Conservation (phyloP, 352 stramenopile species). For the Phytopythium vexans region DNA sequence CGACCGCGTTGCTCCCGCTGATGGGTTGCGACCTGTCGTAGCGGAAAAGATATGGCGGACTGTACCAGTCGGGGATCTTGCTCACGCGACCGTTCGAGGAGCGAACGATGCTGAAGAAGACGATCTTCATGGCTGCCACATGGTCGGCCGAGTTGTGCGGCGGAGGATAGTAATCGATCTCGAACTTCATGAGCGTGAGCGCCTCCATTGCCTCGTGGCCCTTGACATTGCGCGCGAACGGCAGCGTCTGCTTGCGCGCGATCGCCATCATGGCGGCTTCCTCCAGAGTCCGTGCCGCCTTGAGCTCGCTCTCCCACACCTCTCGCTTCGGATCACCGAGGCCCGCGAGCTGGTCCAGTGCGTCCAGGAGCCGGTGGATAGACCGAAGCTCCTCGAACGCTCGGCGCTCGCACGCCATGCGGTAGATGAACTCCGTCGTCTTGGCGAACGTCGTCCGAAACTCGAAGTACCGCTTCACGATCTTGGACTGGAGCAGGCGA, state of each 20-base stretch:
- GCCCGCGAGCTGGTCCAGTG: conserved; percentile 2
- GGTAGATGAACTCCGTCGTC: conserved; percentile 14
- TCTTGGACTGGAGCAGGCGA: too few species aligned
- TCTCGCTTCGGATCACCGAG: neutral
- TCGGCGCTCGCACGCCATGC: conserved; percentile 17
- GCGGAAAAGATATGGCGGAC: conserved; percentile 15
- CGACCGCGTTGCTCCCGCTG: conserved; percentile 8
- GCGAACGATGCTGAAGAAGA: conserved; percentile 27
- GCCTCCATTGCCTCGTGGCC: conserved; percentile 31
- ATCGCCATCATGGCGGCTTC: conserved; percentile 8
- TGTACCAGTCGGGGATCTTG: conserved; percentile 28
- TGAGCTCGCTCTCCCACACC: conserved; percentile 9
- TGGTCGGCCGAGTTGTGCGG: conserved; percentile 16
- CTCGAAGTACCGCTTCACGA: neutral
- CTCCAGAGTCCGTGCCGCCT: conserved; percentile 7
- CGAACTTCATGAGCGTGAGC: conserved; percentile 29
- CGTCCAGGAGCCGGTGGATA: conserved; percentile 6
- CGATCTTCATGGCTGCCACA: conserved; percentile 28
- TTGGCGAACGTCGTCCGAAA: conserved; percentile 16
- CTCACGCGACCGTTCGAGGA: conserved; percentile 26
- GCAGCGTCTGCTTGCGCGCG: conserved; percentile 23
- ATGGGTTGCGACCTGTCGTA: conserved; percentile 11
- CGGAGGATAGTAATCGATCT: conserved; percentile 25
- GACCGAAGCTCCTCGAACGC: conserved; percentile 14
- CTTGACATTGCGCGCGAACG: conserved; percentile 20